phyloP scores from a whole-genome alignment of 306 rosid genomes.

The Castanopsis chinensis region DNA sequence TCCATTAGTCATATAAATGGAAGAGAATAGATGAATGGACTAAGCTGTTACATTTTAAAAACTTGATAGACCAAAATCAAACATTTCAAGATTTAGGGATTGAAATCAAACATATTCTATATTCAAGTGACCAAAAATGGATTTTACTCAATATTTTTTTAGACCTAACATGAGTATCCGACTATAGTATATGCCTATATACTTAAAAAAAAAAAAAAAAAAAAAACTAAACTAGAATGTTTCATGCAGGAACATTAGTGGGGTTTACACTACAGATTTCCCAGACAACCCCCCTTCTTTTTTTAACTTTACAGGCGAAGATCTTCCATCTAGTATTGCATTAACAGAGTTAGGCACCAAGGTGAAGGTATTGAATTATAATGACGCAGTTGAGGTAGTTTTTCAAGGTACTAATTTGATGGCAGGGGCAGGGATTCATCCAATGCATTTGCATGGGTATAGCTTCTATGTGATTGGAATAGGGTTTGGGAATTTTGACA shows the following conservation, averaged over 20 bases:
- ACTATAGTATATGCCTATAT: not conserved
- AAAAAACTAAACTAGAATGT: not conserved
- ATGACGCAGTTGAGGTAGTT: slow-evolving; percentile 36
- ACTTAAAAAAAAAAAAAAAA: not conserved
- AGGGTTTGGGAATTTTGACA: slow-evolving; percentile 21
- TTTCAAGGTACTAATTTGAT: slow-evolving; percentile 41
- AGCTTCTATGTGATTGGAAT: slow-evolving; percentile 40
- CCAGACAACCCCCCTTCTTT: slow-evolving; percentile 25
- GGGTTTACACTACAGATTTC: slow-evolving; percentile 28
- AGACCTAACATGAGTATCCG: not conserved
- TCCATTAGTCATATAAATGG: too few relatives aligned
- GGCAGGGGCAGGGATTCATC: slow-evolving; percentile 37
- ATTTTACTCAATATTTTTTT: too few relatives aligned
- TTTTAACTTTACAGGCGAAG: slow-evolving; percentile 42
- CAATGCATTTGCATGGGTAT: slow-evolving; percentile 49
- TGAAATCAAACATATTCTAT: too few relatives aligned
- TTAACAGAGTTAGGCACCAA: slow-evolving; percentile 24
- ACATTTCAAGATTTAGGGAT: too few relatives aligned
- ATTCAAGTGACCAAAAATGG: too few relatives aligned
- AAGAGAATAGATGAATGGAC: too few relatives aligned
- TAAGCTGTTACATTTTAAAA: too few relatives aligned
- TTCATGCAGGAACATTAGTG: slow-evolving; percentile 27
- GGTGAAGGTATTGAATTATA: slow-evolving; percentile 27
- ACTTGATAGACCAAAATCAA: too few relatives aligned
- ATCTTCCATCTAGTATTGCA: not conserved